Conservation (phyloP, 2,329 filamentous ascomycete species). For the Phaeosphaeriaceae sp. region DNA sequence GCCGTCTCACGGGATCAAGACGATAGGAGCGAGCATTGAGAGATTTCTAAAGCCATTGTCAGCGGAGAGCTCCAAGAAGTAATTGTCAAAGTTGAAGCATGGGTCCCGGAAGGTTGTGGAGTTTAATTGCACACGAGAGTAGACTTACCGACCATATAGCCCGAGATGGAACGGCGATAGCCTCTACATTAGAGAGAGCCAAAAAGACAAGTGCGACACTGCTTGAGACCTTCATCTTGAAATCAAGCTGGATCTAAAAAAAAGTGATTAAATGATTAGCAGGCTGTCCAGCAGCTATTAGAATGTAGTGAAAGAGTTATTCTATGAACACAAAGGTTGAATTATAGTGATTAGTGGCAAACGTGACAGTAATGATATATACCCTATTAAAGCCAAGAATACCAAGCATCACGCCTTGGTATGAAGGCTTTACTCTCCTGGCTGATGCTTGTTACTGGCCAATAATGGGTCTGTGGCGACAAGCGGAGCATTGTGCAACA, state of each 20-base stretch:
- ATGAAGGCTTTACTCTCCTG: slow-evolving; percentile 7
- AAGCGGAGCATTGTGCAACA: slow-evolving; percentile 27
- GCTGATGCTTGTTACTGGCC: slow-evolving; percentile 11
- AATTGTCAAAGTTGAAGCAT: background rate
- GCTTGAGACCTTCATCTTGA: slow-evolving; percentile 34
- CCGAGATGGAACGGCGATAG: slow-evolving; percentile 22
- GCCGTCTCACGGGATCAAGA: slow-evolving; percentile 19
- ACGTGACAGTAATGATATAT: background rate
- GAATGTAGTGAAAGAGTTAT: slow-evolving; percentile 1
- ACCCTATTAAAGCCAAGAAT: background rate
- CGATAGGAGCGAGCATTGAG: slow-evolving; percentile 21
- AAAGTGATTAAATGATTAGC: slow-evolving; percentile 10
- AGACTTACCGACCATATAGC: slow-evolving; percentile 31
- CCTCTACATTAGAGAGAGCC: slow-evolving; percentile 29
- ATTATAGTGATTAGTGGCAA: background rate
- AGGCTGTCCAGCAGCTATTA: slow-evolving; percentile 22
- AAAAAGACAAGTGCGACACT: slow-evolving; percentile 26
- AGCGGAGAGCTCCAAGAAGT: background rate
- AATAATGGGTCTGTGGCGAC: slow-evolving; percentile 4
- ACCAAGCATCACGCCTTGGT: slow-evolving; percentile 1
- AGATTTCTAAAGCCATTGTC: slow-evolving; percentile 13
- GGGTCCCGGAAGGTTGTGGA: too few species aligned
- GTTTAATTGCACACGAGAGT: background rate
- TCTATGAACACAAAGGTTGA: background rate
- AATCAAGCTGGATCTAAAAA: background rate